Base-by-base conservation (phyloP, 129 eudicot species). In the Escallonia herrerae region DNA sequence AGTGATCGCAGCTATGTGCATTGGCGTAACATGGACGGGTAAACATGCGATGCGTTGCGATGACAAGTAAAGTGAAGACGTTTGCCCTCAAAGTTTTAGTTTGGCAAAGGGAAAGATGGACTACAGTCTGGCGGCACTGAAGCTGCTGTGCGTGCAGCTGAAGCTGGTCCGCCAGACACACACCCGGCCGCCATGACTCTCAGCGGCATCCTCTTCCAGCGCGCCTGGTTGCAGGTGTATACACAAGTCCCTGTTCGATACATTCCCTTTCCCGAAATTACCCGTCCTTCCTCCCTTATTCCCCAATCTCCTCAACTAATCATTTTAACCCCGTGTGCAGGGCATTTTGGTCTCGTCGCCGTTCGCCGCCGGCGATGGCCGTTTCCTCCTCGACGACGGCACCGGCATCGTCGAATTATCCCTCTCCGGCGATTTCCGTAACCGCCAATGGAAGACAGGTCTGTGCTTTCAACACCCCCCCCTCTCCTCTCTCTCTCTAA, bases 191-290 rank as follows among this genome's bases (percentile, higher is more conserved):
- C 84, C 70, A 48, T 73, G 67, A 75, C 87, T 43, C 80, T 83
- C 70, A 82, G 79, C 54, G 86, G 87, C 58, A 78, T 94, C 71
- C 97, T 86, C 83, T 94, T 94, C 81, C 97, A 94, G 72, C 99
- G 99, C 78, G 99, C 90, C 48, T 94, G 97, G 99, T 5, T 89
- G 8, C 95, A 86, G 89, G 95, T 83, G 1, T 59, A 3, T 60
- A 41, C 7, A 12, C 40, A 37, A 33, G 43, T 58, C 37, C 9
- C 3, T 58, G 6, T 58, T 58, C 4, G 7, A 56, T 46, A 4
- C 3, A 11, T 43, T 12, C 7, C 13, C 43, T 0, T 22, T 22
- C 33, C 33, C 33, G 33, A 22, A 12, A 6, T 11, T 60, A 47
- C 6, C 59, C 62, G 42, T 44, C 3, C 42, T 4, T 46, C 47